Evolutionary conservation across 139 green algal genomes (phyloP), one percentile per base, ranked within the genome.

Genomic region (Desmodesmus armatus): DNA sequence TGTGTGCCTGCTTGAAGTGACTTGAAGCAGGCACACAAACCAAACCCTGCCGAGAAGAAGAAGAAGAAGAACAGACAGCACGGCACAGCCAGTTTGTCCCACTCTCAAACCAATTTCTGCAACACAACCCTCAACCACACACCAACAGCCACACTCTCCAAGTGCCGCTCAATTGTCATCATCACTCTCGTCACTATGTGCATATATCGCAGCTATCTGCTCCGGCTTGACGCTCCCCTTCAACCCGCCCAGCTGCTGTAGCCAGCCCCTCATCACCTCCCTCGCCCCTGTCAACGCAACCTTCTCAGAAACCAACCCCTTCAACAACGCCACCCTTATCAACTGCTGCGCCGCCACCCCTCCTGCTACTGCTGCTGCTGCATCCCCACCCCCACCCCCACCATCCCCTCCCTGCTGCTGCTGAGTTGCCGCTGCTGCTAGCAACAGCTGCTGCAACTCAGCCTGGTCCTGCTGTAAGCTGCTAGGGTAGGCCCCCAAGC

Each of bases 221-320:
- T 82, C 25, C 1, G 76, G 35, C 6, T 29, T 72, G 9, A 82
- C 75, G 43, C n/a, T n/a, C n/a, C n/a, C 11, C 37, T 17, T 37
- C 76, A 82, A 37, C 55, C 40, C 58, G 33, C 44, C 67, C 55
- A 90, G 49, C 65, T 40, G 83, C 41, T 49, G 40, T 55, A 39
- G 65, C 87, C 87, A 91, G 0, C 0, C 25, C 1, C 75, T 41
- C 11, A 91, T 79, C 4, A 43, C 80, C 25, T 37, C 39, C 3
- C 19, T 33, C 31, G 35, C 80, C 3, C 88, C 85, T 4, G 19
- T 2, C 74, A 91, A 76, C 9, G 84, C 80, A 2, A 27, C 49
- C 80, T 91, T 91, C 75, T 91, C 84, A 13, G 53, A 75, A 3
- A 78, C 60, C 67, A 91, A 60, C 6, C 80, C 85, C n/a, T 40